Conservation (phyloP, 306 rosid genomes). For the Heteromeles arbutifolia region DNA sequence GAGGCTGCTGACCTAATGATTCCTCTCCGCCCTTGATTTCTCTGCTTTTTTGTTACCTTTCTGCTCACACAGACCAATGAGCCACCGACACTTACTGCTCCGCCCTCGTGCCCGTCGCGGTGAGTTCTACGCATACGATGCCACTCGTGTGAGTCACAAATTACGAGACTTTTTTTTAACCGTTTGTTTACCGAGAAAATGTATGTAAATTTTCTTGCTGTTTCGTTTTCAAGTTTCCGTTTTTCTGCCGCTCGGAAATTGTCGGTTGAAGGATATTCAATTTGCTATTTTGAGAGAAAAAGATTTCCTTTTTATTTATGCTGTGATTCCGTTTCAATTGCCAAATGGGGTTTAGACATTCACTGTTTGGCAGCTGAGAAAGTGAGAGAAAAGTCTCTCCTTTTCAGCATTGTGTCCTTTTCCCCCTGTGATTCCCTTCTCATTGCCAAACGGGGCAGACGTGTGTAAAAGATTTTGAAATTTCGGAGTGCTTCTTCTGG, state of each 20-base stretch:
- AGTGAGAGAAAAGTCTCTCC: background rate
- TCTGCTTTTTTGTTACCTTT: background rate
- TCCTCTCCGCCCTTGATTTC: conserved; percentile 1
- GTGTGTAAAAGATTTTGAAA: conserved; percentile 21
- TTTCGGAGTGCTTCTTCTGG: conserved; percentile 15
- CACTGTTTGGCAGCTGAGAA: background rate
- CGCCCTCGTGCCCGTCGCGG: conserved; percentile 16
- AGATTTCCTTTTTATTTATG: background rate
- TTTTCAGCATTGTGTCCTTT: background rate
- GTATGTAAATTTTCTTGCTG: background rate
- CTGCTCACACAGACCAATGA: conserved; percentile 9
- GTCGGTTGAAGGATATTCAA: background rate
- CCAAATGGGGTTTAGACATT: conserved; percentile 14
- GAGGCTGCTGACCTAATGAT: conserved; percentile 7
- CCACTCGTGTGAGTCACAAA: background rate
- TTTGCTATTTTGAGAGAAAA: conserved; percentile 1
- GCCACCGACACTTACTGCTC: conserved; percentile 59
- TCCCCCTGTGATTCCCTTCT: background rate
- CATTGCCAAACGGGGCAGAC: conserved; percentile 18
- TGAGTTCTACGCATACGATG: conserved; percentile 1
- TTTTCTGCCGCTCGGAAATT: background rate
- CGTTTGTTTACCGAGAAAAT: background rate
- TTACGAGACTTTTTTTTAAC: background rate
- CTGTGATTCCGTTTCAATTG: background rate
- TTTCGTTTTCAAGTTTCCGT: background rate